These are phyloP conservation scores for Akanthomyces uredinophilus DNA, from an alignment of 2,329 filamentous ascomycete genomes.

Conservation along the genomic window DNA sequence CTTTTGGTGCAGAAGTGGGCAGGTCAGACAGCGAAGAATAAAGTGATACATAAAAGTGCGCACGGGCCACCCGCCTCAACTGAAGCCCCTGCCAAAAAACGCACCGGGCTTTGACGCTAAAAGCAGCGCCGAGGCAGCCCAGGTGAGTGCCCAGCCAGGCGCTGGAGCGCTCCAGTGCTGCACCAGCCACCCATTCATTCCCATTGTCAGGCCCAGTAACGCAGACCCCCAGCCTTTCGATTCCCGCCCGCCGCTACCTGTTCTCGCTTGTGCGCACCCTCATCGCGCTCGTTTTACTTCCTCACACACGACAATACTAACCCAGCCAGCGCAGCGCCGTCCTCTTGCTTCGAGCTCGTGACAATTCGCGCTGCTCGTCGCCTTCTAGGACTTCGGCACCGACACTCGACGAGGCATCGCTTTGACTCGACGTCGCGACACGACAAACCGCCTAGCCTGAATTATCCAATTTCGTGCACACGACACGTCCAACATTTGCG, in stretches of 20 bases:
- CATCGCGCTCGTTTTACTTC: background rate
- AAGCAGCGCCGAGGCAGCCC: background rate
- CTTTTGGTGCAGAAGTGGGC: background rate
- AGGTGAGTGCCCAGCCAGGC: too few species aligned
- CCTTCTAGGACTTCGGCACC: conserved; percentile 1
- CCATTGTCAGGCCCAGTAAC: background rate
- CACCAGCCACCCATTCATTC: conserved; percentile 5
- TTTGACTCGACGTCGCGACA: background rate
- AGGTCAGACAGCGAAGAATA: background rate
- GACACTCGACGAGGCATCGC: background rate
- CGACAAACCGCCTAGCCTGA: background rate
- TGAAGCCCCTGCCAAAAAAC: background rate
- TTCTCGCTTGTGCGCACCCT: conserved; percentile 7
- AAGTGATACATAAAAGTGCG: conserved; percentile 1
- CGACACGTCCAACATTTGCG: background rate
- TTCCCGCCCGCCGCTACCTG: background rate
- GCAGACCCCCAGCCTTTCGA: conserved; percentile 4
- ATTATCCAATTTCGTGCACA: background rate
- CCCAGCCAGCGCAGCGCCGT: conserved; percentile 4
- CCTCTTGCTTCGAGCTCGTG: conserved; percentile 11
- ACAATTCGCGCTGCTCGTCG: conserved; percentile 7
- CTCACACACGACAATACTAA: conserved; percentile 14
- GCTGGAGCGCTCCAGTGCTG: background rate
- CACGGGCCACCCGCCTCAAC: conserved; percentile 13
- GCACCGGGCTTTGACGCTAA: background rate